Base-by-base conservation (phyloP, 495 filamentous ascomycete genomes). In the Penicillium salamii region DNA sequence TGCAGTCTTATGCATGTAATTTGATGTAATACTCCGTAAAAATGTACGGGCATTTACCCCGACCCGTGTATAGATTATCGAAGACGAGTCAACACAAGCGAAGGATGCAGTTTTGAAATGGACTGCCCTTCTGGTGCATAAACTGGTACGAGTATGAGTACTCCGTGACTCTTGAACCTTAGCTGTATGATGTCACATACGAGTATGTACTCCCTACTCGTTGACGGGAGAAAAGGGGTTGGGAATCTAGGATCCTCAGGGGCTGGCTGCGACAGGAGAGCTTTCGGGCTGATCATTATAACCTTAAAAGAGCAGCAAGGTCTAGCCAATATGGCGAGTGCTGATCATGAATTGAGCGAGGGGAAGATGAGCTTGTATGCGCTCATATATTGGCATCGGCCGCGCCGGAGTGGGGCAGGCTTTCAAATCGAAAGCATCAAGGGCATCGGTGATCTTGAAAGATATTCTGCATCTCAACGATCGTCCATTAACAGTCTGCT, bases 221-320 rank as follows among this genome's bases (percentile, higher is more conserved):
- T 15, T 24, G 21, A 24, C 29, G 23, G 29, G 29, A 1, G 19
- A 23, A 48, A 17, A 29, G 36, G 36, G 35, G 9, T 21, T 26
- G 23, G 23, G 23, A 26, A 26, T 8, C 8, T 8, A 19, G 15
- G 26, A 48, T 32, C 9, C 28, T 48, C 35, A 48, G 46, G 35
- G 46, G 46, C 46, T 48, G 46, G 26, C 15, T 21, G 29, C 11
- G 19, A 4, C 24, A 15, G 17, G 15, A 40, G 23, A 24, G 2
- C 13, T 6, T 39, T 24, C 36, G 19, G 36, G 46, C 17, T 32
- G 46, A 48, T 48, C 46, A 32, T 32, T 39, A 31, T 18, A 13
- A 37, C 1, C 14, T 3, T 23, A 3, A 44, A 36, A 12, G 28
- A 17, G 19, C 28, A 31, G 28, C 8, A 26, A 17, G 14, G 38